Conservation (phyloP, 805 yeast species). For the Metschnikowia proteae region DNA sequence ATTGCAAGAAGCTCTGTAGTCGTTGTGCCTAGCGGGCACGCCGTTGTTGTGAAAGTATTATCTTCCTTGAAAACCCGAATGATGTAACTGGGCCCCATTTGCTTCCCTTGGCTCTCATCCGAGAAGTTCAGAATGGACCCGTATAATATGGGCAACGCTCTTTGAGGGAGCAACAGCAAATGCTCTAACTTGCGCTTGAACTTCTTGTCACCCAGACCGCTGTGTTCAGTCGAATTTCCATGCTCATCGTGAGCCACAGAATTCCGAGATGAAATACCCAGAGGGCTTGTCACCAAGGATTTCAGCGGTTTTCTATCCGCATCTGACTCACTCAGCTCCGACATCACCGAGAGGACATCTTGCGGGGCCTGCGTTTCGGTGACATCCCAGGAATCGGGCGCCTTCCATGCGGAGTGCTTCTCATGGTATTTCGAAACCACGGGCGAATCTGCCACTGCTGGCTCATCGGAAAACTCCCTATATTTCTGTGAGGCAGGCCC, state of each 20-base stretch:
- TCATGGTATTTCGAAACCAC: slow-evolving; percentile 10
- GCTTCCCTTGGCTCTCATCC: not conserved
- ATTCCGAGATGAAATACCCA: not conserved
- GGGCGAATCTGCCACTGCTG: not conserved
- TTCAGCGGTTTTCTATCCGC: not conserved
- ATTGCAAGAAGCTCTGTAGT: slow-evolving; percentile 68
- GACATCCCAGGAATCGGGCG: slow-evolving; percentile 50
- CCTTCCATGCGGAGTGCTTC: slow-evolving; percentile 33
- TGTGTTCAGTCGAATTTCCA: not conserved
- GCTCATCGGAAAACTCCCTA: slow-evolving; percentile 4
- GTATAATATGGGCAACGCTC: slow-evolving; percentile 30
- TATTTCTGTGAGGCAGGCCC: slow-evolving; percentile 7
- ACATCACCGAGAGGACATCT: slow-evolving; percentile 6
- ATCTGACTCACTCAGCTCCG: slow-evolving; percentile 14
- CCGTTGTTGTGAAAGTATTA: slow-evolving; percentile 78
- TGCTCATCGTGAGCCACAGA: not conserved
- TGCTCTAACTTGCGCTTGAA: slow-evolving; percentile 9
- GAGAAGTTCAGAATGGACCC: slow-evolving; percentile 19
- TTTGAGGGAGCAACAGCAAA: slow-evolving; percentile 10
- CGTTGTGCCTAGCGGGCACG: slow-evolving; percentile 74
- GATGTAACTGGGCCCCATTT: slow-evolving; percentile 39
- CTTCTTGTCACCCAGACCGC: slow-evolving; percentile 3
- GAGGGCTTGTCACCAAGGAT: not conserved
- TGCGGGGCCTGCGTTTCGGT: slow-evolving; percentile 20
- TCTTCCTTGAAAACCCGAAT: slow-evolving; percentile 79